Evolutionary conservation across 1,284 basidiomycete genomes (phyloP).

Genomic region (Malassezia sympodialis): DNA sequence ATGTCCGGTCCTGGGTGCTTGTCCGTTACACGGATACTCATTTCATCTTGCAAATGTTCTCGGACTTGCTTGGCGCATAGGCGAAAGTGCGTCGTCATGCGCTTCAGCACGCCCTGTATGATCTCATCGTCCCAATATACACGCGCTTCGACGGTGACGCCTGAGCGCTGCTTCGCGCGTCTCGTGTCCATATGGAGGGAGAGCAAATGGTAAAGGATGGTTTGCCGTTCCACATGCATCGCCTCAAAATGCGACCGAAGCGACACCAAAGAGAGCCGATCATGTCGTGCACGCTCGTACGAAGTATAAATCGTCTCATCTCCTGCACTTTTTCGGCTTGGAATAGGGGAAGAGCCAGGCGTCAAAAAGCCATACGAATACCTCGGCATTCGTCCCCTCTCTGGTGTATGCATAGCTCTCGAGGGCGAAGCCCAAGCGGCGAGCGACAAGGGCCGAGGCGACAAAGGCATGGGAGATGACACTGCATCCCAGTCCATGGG

Average conservation of each 20-base stretch:
- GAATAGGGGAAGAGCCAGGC: neutral
- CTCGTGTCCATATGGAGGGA: slow-evolving; percentile 26
- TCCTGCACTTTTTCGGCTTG: neutral
- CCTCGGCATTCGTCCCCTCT: neutral
- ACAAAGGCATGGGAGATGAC: neutral
- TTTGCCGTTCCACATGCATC: slow-evolving; percentile 30
- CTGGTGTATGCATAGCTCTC: neutral
- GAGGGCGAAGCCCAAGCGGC: neutral
- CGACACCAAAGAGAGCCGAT: slow-evolving; percentile 26
- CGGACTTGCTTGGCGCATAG: neutral
- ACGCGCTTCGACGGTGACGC: neutral
- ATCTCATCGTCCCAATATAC: slow-evolving; percentile 13
- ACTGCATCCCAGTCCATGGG: neutral
- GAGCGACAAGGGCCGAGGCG: neutral
- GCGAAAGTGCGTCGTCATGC: neutral
- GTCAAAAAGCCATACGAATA: neutral
- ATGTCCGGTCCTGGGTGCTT: neutral
- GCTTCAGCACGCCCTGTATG: slow-evolving; percentile 3
- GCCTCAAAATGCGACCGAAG: slow-evolving; percentile 35
- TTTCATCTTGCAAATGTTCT: neutral
- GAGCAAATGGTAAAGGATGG: slow-evolving; percentile 25
- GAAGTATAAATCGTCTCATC: neutral
- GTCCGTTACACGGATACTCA: neutral
- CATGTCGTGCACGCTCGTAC: slow-evolving; percentile 4
- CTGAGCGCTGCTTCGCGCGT: neutral